Evolutionary conservation across 371 early-diverging fungal genomes (phyloP).

Genomic region (Amoeboaphelidium occidentale): DNA sequence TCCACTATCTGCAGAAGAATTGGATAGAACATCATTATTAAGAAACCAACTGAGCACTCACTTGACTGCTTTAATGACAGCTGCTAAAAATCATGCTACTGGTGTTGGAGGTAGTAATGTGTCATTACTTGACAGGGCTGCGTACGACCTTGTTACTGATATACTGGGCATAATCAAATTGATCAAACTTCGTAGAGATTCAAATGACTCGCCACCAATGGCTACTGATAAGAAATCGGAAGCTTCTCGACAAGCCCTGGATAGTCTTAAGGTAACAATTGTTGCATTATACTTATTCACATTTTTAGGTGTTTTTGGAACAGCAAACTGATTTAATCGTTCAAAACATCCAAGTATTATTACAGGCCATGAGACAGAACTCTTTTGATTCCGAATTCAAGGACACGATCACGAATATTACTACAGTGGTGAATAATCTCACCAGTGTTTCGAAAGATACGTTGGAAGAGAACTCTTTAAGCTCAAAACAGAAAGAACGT

Average conservation of each 20-base stretch:
- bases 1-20: conserved; percentile 3
- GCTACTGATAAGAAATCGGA: conserved; percentile 1
- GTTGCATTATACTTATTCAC: too few relatives aligned
- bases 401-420: conserved; percentile 36
- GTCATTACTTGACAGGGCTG: conserved; percentile 46
- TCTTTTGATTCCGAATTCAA: conserved; percentile 27
- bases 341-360: conserved; percentile 50
- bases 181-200: conserved; percentile 16
- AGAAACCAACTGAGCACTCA: conserved; percentile 28
- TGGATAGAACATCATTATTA: conserved; percentile 9
- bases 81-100: conserved; percentile 52
- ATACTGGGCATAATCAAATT: conserved; percentile 48
- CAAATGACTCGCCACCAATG: not conserved
- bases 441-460: conserved; percentile 16
- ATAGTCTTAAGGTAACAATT: too few relatives aligned
- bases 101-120: conserved; percentile 36
- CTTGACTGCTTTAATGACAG: conserved; percentile 34
- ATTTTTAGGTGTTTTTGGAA: conserved; percentile 45
- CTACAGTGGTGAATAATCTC: conserved; percentile 29
- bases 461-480: conserved; percentile 7
- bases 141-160: conserved; percentile 38
- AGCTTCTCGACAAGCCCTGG: too few relatives aligned
- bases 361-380: conserved; percentile 34
- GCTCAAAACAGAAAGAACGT: not conserved
- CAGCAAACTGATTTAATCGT: conserved; percentile 62